A percentile compares a stretch with the other conserved stretches of the same genome.
These are phyloP conservation scores for Ogataea paraovalis DNA, from an alignment of 805 yeast genomes.

Conservation along the genomic window DNA sequence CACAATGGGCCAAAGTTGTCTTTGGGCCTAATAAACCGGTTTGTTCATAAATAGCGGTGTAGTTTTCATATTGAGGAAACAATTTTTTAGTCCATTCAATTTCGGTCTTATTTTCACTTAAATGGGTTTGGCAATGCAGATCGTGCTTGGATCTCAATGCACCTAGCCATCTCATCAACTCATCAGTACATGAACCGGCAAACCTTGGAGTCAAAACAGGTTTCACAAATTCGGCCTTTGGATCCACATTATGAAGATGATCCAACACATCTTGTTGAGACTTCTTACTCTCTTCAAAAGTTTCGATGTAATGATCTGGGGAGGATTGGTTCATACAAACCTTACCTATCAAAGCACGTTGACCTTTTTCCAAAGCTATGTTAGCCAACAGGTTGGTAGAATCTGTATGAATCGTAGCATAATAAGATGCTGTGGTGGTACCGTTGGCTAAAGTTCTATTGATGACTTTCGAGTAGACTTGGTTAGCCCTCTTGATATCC, in stretches of 20 bases:
- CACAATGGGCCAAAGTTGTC: constrained; percentile 87
- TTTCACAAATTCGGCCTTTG: constrained; percentile 46
- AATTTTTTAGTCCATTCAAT: constrained; percentile 65
- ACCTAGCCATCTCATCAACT: constrained; percentile 62
- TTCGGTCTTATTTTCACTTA: constrained; percentile 78
- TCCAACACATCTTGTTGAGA: constrained; percentile 55
- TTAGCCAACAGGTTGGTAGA: constrained; percentile 78
- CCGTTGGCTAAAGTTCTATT: constrained; percentile 69
- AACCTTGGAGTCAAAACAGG: constrained; percentile 91
- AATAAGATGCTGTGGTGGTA: constrained; percentile 90
- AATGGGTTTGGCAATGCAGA: constrained; percentile 82
- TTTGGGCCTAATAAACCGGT: constrained; percentile 54
- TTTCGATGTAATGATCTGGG: constrained; percentile 66
- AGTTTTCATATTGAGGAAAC: constrained; percentile 67
- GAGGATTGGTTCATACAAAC: constrained; percentile 90
- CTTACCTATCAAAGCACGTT: constrained; percentile 86
- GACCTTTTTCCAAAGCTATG: constrained; percentile 62
- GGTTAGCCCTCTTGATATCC: constrained; percentile 49
- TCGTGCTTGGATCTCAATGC: constrained; percentile 42
- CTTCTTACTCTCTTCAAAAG: constrained; percentile 45
- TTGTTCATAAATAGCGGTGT: constrained; percentile 73
- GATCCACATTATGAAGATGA: constrained; percentile 52
- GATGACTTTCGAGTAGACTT: constrained; percentile 67
- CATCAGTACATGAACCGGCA: constrained; percentile 79
- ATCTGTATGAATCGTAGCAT: constrained; percentile 78